Base-by-base conservation (phyloP, 2,329 filamentous ascomycete genomes). In the Colletotrichum graminicola region DNA sequence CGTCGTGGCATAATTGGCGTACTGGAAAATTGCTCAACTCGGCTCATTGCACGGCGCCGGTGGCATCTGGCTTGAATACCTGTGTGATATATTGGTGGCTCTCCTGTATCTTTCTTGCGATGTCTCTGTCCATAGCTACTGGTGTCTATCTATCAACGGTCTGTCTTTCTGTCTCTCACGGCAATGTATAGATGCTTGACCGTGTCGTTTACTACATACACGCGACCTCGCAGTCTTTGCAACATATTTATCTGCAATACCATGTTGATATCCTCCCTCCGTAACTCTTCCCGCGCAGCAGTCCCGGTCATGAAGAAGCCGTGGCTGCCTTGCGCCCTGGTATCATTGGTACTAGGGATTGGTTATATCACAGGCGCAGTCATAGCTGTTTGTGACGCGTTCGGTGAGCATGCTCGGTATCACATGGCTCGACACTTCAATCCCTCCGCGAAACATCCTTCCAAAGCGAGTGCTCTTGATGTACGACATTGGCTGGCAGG, bases 21-120 rank as follows among this genome's bases (percentile, higher is more conserved):
- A 29, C 47, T 29, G 21, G 23, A 29, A 32, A 52, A 29, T 32
- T 39, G 16, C 43, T 54, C 39, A 16, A 51, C 2, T 66, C 32
- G 36, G 39, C 8, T 66, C 47, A 70, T 66, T 66, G 45, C 64
- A 62, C 51, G 57, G 64, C 64, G 52, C 43, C 63, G 32, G 41
- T 32, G 63, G 32, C 54, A 66, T 32, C 32, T 52, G 54, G 18
- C 60, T 60, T 12, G 23, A 32, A 52, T 34, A 49, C 61, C 49
- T 63, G 49, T 18, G 43, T 63, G 61, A 41, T 23, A 21, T 55
- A 55, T 26, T 63, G 61, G 34, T 45, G 39, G 54, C 54, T 29
- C n/a, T 57, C 34, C n/a, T 47, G 55, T 45, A 41, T 47, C 18
- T 51, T 51, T 14, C 39, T 49, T 29, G 54, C 32, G 39, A n/a